Evolutionary conservation across 1,284 basidiomycete genomes (phyloP).

Genomic region (Pyrrhoderma lamaoense): DNA sequence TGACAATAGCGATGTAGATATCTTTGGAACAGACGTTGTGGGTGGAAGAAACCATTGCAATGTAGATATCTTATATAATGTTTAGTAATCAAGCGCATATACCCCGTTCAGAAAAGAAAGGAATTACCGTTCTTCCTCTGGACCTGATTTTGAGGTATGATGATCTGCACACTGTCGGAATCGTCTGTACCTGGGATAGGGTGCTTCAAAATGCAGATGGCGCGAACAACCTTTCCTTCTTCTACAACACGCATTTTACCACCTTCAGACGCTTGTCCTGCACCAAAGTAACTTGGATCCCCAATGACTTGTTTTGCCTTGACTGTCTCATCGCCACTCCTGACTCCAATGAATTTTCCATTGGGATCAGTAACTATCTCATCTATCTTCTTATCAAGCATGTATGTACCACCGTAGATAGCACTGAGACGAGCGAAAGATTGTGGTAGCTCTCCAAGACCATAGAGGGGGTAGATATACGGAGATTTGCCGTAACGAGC

Average conservation of each 20-base stretch:
- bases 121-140: constrained; percentile 84
- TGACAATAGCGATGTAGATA: constrained; percentile 94
- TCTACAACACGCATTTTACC: constrained; percentile 87
- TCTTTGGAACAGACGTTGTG: constrained; percentile 98
- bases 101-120: constrained; percentile 11
- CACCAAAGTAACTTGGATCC: constrained; percentile 95
- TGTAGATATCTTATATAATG: constrained; percentile 81
- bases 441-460: constrained; percentile 97
- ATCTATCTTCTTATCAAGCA: constrained; percentile 96
- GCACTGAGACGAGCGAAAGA: constrained; percentile 97
- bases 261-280: constrained; percentile 51
- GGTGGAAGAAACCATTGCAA: constrained; percentile 93
- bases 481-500: constrained; percentile 99
- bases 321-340: constrained; percentile 86
- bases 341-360: constrained; percentile 93
- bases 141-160: constrained; percentile 99
- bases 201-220: constrained; percentile 98
- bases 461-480: constrained; percentile 99
- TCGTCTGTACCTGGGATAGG: constrained; percentile 98
- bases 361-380: constrained; percentile 81
- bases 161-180: constrained; percentile 91
- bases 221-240: constrained; percentile 91
- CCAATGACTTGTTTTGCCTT: constrained; percentile 98
- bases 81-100: constrained; percentile 3
- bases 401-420: constrained; percentile 99